A percentile compares a stretch with the other conserved stretches of the same genome.
Evolutionary conservation across 441 rosid species (phyloP).

Genomic region (Eutrema salsugineum): DNA sequence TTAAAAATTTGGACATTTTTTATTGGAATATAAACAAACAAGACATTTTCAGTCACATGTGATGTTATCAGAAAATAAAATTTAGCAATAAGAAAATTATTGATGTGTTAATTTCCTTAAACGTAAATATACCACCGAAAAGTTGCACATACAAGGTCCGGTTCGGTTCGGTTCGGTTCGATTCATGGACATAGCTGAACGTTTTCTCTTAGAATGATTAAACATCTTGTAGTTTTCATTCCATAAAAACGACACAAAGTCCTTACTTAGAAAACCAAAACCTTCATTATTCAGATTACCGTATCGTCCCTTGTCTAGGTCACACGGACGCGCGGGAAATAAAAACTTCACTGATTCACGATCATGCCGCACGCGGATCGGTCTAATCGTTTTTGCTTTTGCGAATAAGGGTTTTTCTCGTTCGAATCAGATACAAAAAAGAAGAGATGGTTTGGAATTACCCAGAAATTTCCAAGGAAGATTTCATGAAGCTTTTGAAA

Average conservation of each 20-base stretch:
- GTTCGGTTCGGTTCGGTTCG: not conserved
- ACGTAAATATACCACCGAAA: not conserved
- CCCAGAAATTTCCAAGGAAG: slow-evolving; percentile 55
- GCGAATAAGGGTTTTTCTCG: not conserved
- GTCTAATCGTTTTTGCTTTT: not conserved
- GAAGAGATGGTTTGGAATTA: slow-evolving; percentile 64
- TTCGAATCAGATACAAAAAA: not conserved
- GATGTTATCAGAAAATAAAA: not conserved
- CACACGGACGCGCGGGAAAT: slow-evolving; percentile 24
- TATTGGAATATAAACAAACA: not conserved
- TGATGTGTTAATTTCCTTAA: not conserved
- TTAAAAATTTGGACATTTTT: not conserved
- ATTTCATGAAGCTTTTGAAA: slow-evolving; percentile 54
- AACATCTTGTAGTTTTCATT: not conserved
- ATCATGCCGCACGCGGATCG: not conserved
- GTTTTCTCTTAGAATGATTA: not conserved
- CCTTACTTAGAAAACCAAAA: not conserved
- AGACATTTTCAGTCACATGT: slow-evolving; percentile 8
- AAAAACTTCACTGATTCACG: not conserved
- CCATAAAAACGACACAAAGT: slow-evolving; percentile 1
- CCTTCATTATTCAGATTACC: not conserved
- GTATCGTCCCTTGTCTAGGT: not conserved
- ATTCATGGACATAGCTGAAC: not conserved
- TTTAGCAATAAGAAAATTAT: not conserved
- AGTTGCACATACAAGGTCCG: not conserved